Base-by-base conservation (phyloP, 495 filamentous ascomycete genomes). In the Lophiotrema nucula region DNA sequence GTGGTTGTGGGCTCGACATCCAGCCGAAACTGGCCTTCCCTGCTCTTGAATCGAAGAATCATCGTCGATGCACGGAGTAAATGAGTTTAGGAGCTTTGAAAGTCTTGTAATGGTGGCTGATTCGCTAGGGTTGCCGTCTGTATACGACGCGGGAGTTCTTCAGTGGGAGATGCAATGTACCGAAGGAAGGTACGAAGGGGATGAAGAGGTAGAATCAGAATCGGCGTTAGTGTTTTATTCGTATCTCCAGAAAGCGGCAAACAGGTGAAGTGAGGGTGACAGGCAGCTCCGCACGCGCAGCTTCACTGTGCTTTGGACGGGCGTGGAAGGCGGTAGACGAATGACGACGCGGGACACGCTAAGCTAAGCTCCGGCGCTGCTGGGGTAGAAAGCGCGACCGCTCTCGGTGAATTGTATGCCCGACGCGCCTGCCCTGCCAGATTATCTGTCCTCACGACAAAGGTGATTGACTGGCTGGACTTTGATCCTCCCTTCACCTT, bases 21-120 rank as follows among this genome's bases (percentile, higher is more conserved):
- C 55, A 90, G 74, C 48, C 87, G 82, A 67, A 85, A 78, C 70
- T 83, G 83, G 73, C 87, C 87, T 74, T 90, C 84, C 47, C 83
- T 83, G 27, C 83, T 80, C 53, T 82, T 78, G 58, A 89, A 78
- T 69, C 87, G 75, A 39, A 90, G 73, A 53, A 90, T 76, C 86
- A 90, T 90, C 25, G 38, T n/a, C 16, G 49, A 15, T 2, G 16
- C 18, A 5, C 47, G 18, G 27, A 22, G 23, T 47, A n/a, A n/a
- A n/a, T n/a, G n/a, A n/a, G n/a, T n/a, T n/a, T 33, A 53, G n/a
- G 16, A 42, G 19, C 22, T 38, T 11, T 27, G 11, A 11, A 13
- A 39, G 39, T 33, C 39, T 28, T 12, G 27, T 38, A 22, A 4
- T 48, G 27, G 12, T 41, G 27, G 3, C n/a, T n/a, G n/a, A n/a